Evolutionary conservation across 306 rosid genomes (phyloP), one percentile per base, ranked within the genome.

Genomic region (Fragaria ananassa): DNA sequence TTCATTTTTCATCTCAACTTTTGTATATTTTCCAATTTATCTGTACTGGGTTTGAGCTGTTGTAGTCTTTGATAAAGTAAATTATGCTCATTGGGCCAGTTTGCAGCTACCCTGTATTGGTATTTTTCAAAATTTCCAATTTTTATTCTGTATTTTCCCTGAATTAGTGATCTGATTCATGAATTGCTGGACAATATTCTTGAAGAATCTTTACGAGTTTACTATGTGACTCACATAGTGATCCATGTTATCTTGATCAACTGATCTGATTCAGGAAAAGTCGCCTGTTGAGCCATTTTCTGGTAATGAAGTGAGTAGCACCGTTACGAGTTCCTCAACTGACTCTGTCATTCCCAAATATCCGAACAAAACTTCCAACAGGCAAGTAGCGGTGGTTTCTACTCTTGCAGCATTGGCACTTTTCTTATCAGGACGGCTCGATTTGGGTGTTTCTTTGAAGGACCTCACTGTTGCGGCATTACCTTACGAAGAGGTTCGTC

Each of bases 391-490:
- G 2, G 66, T 81, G 57, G 83, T 83, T 83, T 89, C 99, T 51
- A 80, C 87, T 39, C 81, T 95, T 62, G 95, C 97, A 0, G 97
- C 99, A 5, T 35, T 92, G 70, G 91, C 90, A 9, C 88, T 92
- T 78, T 95, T 95, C 82, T 78, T 86, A 5, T 88, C 86, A 34
- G 6, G 89, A 3, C 87, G 99, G 71, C 84, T 95, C 74, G 97
- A 95, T 82, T 86, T 95, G 41, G 99, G 97, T 54, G 96, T 95
- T 86, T 95, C 99, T 77, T 79, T 95, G 87, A 95, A 88, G 82
- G 97, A 95, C 86, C 83, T 95, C 25, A 42, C 99, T 80, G 89
- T 87, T 72, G 80, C 68, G 72, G 97, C 99, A 53, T 89, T 95
- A 77, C 97, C 99, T 70, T 95, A 89, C 58, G 97, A 95, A 77